phyloP scores from a whole-genome alignment of 2,329 filamentous ascomycete genomes.

The Amauroascus verrucosus region DNA sequence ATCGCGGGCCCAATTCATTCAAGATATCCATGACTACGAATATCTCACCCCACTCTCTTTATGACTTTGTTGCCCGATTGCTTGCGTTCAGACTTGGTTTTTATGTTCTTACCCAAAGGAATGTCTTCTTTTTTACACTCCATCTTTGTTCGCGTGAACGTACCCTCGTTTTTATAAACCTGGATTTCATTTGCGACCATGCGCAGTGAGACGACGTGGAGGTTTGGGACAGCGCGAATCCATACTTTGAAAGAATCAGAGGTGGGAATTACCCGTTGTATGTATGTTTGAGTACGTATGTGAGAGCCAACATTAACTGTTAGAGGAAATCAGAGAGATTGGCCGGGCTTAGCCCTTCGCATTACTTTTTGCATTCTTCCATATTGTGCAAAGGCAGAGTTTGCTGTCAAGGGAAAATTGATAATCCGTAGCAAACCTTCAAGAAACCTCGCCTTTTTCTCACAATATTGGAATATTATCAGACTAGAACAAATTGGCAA shows the following conservation, averaged over 20 bases:
- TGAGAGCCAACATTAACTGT: constrained; percentile 2
- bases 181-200: not conserved
- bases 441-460: not conserved
- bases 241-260: no score
- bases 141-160: not conserved
- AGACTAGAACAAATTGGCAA: not conserved
- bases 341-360: not conserved
- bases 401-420: no score
- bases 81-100: constrained; percentile 1
- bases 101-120: constrained; percentile 8
- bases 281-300: constrained; percentile 10
- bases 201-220: not conserved
- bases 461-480: not conserved
- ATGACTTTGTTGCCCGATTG: constrained; percentile 3
- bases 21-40: constrained; percentile 12
- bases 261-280: no score
- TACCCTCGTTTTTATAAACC: not conserved
- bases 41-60: constrained; percentile 5
- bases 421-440: no score
- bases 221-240: constrained; percentile 1
- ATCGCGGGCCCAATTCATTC: constrained; percentile 1
- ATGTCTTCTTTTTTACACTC: not conserved
- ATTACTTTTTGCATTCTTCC: not conserved
- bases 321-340: not conserved
- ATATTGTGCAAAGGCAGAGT: no score